Evolutionary conservation across 2,329 filamentous ascomycete genomes (phyloP), one percentile per base, ranked within the genome.

Genomic region (Aphanoascus verrucosus): DNA sequence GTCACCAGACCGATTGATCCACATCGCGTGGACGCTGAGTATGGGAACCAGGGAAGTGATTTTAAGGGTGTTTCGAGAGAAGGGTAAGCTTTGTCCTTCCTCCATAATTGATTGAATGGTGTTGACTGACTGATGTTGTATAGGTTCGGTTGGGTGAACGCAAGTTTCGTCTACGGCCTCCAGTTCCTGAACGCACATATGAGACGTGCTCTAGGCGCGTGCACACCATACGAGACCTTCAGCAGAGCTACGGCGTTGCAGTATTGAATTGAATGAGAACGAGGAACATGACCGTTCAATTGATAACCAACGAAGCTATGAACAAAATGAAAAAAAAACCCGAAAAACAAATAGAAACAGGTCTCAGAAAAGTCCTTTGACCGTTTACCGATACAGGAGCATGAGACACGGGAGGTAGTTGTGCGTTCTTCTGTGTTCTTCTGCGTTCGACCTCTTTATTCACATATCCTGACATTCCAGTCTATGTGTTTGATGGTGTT

Each of bases 131-230:
- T 41, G n/a, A n/a, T 34, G 19, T 48, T 32, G 31, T 47, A 46
- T 64, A 95, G 91, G 55, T 98, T 98, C 66, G 93, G 91, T 50
- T 98, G 93, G 93, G 93, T 97, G 64, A 98, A 98, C 67, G 91
- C 93, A 63, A 96, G 90, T 67, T 98, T 94, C 67, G 86, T 97
- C 54, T 94, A 94, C 65, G 93, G 91, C 40, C 77, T 97, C 56
- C 84, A 90, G 60, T 86, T 96, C 61, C 78, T 95, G 56, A 90
- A 86, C 62, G 85, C 87, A 32, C 88, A 95, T 70, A 90, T 93
- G 82, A 83, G 84, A 67, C 85, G 90, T 62, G 88, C 91, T 0
- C 76, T 98, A 38, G 91, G 90, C 54, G 86, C 89, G 5, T 77
- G 94, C 61, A 96, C 90, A 3, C 84, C 86, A 1, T 97, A 86